Evolutionary conservation across 176 grass and related monocot species (phyloP), one percentile per base, ranked within the genome.

Genomic region (Alopecurus myosuroides): DNA sequence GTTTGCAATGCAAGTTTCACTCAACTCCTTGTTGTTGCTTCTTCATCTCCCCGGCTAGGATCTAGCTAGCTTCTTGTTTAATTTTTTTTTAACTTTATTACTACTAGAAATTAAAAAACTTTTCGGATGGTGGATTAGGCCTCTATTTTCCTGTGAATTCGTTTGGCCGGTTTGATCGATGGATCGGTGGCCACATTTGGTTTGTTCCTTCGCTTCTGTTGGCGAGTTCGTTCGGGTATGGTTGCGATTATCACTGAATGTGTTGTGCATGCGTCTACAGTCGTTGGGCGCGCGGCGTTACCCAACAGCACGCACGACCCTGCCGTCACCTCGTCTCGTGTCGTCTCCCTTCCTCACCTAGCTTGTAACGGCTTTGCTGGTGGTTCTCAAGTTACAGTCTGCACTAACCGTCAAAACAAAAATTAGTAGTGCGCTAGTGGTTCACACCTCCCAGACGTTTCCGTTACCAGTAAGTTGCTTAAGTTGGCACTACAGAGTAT

Each of bases 211-310:
- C 3, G 2, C 41, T 49, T 79, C 67, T 23, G 88, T 83, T 87
- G 66, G 75, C 77, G 67, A 64, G 77, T 81, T 84, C 40, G 77
- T 85, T 84, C 63, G 75, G 80, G 36, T 84, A 57, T 86, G 13
- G 79, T 86, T 86, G 84, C 44, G 84, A 82, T 85, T 80, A 65
- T 73, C 73, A 55, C 42, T 78, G 33, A 82, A 85, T 35, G 61
- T 76, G 50, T 63, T 71, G 64, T 82, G 78, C 78, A 52, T 72
- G 88, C 78, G 13, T 76, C 45, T 30, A 10, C n/a, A n/a, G n/a
- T n/a, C n/a, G 51, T 82, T 68, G 46, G 81, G 65, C 53, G 74
- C 41, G 39, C 51, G 55, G 67, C 76, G 82, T 81, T 89, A 77
- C 82, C 70, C 70, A 85, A 76, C 88, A 46, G 79, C 81, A 9